Evolutionary conservation across 257 asterid species (phyloP), one percentile per base, ranked within the genome.

Genomic region (Jacaranda mimosifolia): DNA sequence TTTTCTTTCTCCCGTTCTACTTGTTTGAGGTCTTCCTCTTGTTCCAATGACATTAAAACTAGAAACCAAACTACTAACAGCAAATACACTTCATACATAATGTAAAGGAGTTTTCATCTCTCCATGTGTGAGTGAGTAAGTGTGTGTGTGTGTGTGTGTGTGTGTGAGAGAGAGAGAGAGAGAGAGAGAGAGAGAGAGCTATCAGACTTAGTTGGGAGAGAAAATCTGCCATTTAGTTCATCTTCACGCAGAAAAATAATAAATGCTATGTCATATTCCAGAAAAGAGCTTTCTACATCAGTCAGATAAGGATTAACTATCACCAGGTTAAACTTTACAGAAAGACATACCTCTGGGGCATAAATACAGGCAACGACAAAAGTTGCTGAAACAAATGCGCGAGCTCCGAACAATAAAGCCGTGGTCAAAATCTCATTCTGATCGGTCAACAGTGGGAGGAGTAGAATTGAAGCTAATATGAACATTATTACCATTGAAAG

Each of bases 321-420:
- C 58, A 76, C 59, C 58, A 55, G 40, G 17, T 48, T 32, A 60
- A 73, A n/a, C 4, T 74, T 7, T 32, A 21, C 13, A 58, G 46
- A 67, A 68, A 53, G 7, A 35, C 18, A 62, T 85, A 91, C 98
- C 96, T 93, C 96, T 18, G 94, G 94, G 63, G 89, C 80, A 69
- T 90, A 93, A 13, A 91, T 80, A 42, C 80, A 68, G 77, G 91
- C 86, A 58, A 88, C 86, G 2, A 77, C 74, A 74, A 87, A 90
- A 18, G 91, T 83, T 72, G 93, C 93, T 59, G 86, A 80, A 49
- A 90, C 75, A 55, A 82, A 91, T 76, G 92, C 85, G 2, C 95
- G 96, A 57, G 94, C 90, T 46, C 97, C 97, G 64, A 91, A 93
- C 78, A 93, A 51, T 21, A 84, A 71, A 65, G 82, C 11, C 10